Evolutionary conservation across 345 rosid genomes (phyloP).

Genomic region (rapeseed (Brassica napus)): Da-Ae NC_063441.1:12353001-12353500

Average conservation of each 20-base stretch:
- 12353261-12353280: slow-evolving; percentile 68
- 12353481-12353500: slow-evolving; percentile 90
- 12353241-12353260: neutral
- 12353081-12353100: slow-evolving; percentile 85
- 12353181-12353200: slow-evolving; percentile 66
- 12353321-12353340: slow-evolving; percentile 75
- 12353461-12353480: slow-evolving; percentile 92
- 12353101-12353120: slow-evolving; percentile 92
- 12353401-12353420: neutral
- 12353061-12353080: slow-evolving; percentile 91
- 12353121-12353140: slow-evolving; percentile 89
- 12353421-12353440: neutral
- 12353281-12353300: slow-evolving; percentile 66
- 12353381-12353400: slow-evolving; percentile 1
- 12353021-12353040: slow-evolving; percentile 83
- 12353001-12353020: slow-evolving; percentile 78
- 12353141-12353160: slow-evolving; percentile 99
- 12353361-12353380: slow-evolving; percentile 45
- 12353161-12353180: slow-evolving; percentile 95
- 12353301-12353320: slow-evolving; percentile 87
- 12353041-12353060: slow-evolving; percentile 89
- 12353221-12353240: neutral
- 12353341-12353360: slow-evolving; percentile 52
- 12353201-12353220: neutral
- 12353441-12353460: slow-evolving; percentile 81